Evolutionary conservation across 768 basidiomycete genomes (phyloP).

Genomic region (Tulasnella sp.): DNA sequence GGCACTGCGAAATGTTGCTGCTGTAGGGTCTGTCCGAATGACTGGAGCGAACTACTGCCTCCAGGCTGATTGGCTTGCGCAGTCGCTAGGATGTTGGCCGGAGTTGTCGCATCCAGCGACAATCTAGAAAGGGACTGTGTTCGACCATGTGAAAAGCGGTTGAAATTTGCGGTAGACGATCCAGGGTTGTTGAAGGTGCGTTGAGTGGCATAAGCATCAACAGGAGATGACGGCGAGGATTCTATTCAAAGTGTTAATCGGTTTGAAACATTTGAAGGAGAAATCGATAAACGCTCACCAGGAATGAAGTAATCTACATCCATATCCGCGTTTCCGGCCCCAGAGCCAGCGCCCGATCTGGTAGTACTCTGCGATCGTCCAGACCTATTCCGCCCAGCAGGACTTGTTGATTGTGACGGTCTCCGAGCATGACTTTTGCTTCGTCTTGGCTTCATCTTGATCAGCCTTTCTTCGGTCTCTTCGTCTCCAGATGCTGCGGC

Average conservation of each 20-base stretch:
- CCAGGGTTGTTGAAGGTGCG: not conserved
- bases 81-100: not conserved
- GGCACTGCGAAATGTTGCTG: not conserved
- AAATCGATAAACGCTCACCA: not conserved
- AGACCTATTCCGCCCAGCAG: too few relatives aligned
- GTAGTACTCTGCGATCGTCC: constrained; percentile 1
- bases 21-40: not conserved
- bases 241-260: too few relatives aligned
- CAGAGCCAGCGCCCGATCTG: not conserved
- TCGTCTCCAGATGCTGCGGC: not conserved
- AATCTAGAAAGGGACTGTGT: not conserved
- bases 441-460: constrained; percentile 1
- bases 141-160: not conserved
- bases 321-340: not conserved
- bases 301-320: constrained; percentile 9
- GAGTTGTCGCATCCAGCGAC: not conserved
- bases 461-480: not conserved
- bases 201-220: not conserved
- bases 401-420: not conserved
- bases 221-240: not conserved
- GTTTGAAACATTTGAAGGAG: not conserved
- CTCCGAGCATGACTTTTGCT: constrained; percentile 1
- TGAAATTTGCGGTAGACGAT: not conserved
- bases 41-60: not conserved
- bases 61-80: not conserved